Base-by-base conservation (phyloP, 2,329 filamentous ascomycete genomes). In the Sarocladium strictum region DNA sequence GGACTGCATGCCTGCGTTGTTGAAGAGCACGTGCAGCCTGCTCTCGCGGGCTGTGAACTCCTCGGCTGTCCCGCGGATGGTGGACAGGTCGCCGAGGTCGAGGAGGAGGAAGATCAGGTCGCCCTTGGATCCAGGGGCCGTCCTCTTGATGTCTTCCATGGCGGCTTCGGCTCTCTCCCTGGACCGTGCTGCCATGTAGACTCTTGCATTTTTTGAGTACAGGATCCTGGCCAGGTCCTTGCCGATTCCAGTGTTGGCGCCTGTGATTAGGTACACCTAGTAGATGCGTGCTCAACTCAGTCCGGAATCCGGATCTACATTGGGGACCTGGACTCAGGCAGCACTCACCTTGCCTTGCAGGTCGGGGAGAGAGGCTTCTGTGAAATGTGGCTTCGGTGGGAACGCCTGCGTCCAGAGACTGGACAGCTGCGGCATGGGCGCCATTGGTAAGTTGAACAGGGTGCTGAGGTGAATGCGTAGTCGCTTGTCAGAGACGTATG, bases 341-440 rank as follows among this genome's bases (percentile, higher is more conserved):
- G 29, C 29, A 32, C 78, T 62, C 67, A 86, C 85, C 88, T 62
- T 61, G 40, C 54, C 58, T 7, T 53, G 32, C 23, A 61, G 49
- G 35, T 60, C 58, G 0, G 89, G 86, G 21, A 94, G 78, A 64
- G 96, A 88, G 67, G 93, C 40, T n/a, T 60, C 58, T 5, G 17
- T 38, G 35, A 38, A 38, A 9, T 19, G 12, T 5, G 35, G 7
- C 35, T 38, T 38, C 35, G 35, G 35, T 6, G 35, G 35, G n/a
- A 38, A 38, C 9, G n/a, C 6, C 35, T 38, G 35, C 12, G 35
- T 38, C 12, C 12, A 38, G 12, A 19, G 9, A 19, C 35, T 38
- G 35, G 35, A 38, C 29, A 6, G 12, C 29, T 6, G 6, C 6
- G 29, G 29, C 29, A 32, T 32, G 12, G 29, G 29, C 6, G 12